Conservation (phyloP, 2,329 filamentous ascomycete species). For the Eurotiales sp. region DNA sequence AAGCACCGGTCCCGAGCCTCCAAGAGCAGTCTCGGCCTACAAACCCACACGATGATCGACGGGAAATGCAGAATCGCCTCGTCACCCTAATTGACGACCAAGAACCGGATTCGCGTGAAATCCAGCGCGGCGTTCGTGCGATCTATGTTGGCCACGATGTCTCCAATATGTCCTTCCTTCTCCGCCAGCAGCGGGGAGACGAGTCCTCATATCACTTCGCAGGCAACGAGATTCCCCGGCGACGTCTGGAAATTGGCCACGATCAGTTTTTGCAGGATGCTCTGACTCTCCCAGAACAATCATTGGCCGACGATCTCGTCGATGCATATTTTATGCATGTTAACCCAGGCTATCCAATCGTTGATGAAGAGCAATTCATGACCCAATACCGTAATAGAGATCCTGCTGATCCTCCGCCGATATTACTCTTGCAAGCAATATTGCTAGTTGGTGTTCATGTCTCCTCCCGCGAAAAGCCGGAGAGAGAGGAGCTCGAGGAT, state of each 20-base stretch:
- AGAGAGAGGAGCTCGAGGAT: slow-evolving; percentile 44
- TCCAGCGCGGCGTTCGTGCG: slow-evolving; percentile 47
- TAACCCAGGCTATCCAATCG: slow-evolving; percentile 51
- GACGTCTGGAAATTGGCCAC: slow-evolving; percentile 40
- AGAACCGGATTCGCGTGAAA: slow-evolving; percentile 43
- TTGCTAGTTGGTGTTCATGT: slow-evolving; percentile 53
- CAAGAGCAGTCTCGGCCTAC: slow-evolving; percentile 24
- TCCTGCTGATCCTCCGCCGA: slow-evolving; percentile 42
- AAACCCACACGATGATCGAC: slow-evolving; percentile 37
- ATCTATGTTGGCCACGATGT: slow-evolving; percentile 55
- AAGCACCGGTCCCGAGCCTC: background rate
- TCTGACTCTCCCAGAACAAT: slow-evolving; percentile 47
- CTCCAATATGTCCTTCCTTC: slow-evolving; percentile 54
- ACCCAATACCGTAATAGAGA: slow-evolving; percentile 47
- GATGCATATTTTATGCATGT: slow-evolving; percentile 50
- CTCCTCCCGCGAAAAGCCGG: slow-evolving; percentile 35
- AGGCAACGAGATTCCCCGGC: slow-evolving; percentile 42
- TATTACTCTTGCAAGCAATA: slow-evolving; percentile 50
- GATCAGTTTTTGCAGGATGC: slow-evolving; percentile 48
- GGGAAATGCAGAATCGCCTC: slow-evolving; percentile 45
- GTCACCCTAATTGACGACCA: slow-evolving; percentile 51
- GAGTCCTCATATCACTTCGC: slow-evolving; percentile 42
- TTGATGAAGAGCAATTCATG: slow-evolving; percentile 53
- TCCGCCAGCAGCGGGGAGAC: slow-evolving; percentile 47
- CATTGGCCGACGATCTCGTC: slow-evolving; percentile 49